Evolutionary conservation across 129 eudicot genomes (phyloP), one percentile per base, ranked within the genome.

Genomic region (Helichrysum umbraculigerum): DNA sequence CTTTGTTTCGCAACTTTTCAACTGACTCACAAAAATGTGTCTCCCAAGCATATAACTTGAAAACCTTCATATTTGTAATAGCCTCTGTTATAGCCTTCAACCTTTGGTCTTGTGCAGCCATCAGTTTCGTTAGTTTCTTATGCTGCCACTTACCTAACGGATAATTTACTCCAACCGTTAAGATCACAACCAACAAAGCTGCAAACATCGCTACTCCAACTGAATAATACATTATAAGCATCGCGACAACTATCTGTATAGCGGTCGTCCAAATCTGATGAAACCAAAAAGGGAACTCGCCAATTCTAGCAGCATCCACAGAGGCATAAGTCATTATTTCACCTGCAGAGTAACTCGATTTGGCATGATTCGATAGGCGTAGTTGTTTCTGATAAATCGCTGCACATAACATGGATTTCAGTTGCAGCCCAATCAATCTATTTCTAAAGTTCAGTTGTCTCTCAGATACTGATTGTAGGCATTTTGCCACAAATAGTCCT

Each of bases 11-110:
- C 15, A 86, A 39, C 66, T 29, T 41, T 41, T 76, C 84, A 0
- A 76, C 66, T 8, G 63, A 87, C 52, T 80, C 75, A 50, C 70
- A 82, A 81, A 89, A 84, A 84, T 89, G 84, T 0, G 62, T 82
- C 62, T 89, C 95, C 95, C 91, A 86, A 51, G 91, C 89, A 60
- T 89, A 89, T 76, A 86, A 71, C 81, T 89, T 89, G 74, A 86
- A 58, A 19, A 89, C 86, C 73, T 86, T 89, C 88, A 89, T 89
- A 58, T 80, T 84, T 41, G 83, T 20, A 25, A 89, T 66, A 8
- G 91, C 84, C 69, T 86, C 91, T 1, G 87, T 37, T 59, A 89
- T 84, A 51, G 87, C 88, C 83, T 81, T 84, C 50, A 89, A 76
- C 80, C 83, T 63, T 28, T 73, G 72, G 82, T 89, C 95, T 68